These are phyloP conservation scores for Epichloe gansuensis DNA, from an alignment of 2,329 filamentous ascomycete species.

Conservation along the genomic window DNA sequence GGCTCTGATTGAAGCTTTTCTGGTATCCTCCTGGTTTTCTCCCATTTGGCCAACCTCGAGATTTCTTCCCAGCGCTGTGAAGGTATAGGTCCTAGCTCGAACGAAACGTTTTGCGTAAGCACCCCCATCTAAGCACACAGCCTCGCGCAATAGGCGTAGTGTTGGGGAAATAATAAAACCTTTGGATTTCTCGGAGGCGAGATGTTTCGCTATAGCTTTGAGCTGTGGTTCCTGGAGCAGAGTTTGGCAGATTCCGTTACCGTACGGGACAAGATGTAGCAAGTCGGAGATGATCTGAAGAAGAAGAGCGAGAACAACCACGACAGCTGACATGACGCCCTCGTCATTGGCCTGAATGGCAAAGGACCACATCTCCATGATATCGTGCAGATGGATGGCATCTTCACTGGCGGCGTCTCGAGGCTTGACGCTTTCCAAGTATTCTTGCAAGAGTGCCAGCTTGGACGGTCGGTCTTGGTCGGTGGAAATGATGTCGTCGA, in stretches of 20 bases:
- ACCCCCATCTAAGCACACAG: slow-evolving; percentile 83
- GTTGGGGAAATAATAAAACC: slow-evolving; percentile 83
- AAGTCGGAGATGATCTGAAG: slow-evolving; percentile 64
- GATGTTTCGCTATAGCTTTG: slow-evolving; percentile 64
- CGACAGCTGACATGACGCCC: slow-evolving; percentile 64
- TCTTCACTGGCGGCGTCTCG: slow-evolving; percentile 28
- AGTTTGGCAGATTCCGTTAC: slow-evolving; percentile 66
- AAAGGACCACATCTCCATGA: slow-evolving; percentile 82
- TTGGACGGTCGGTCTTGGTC: slow-evolving; percentile 28
- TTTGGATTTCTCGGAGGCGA: slow-evolving; percentile 70
- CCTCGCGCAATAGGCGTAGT: slow-evolving; percentile 71
- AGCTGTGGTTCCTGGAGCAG: slow-evolving; percentile 70
- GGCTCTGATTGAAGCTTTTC: slow-evolving; percentile 67
- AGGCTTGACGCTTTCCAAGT: slow-evolving; percentile 45
- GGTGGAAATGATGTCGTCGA: slow-evolving; percentile 49
- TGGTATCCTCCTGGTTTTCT: slow-evolving; percentile 45
- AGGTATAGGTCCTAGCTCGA: slow-evolving; percentile 61
- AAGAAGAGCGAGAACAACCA: slow-evolving; percentile 69
- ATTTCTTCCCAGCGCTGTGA: slow-evolving; percentile 69
- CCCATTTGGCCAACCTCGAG: slow-evolving; percentile 55
- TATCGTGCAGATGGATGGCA: slow-evolving; percentile 56
- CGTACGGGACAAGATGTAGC: slow-evolving; percentile 62
- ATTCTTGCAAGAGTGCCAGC: slow-evolving; percentile 52
- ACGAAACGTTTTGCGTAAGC: slow-evolving; percentile 66
- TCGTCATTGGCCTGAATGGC: slow-evolving; percentile 71